Base-by-base conservation (phyloP, 371 early-diverging fungal species). In the Chytridium lagenaria region DNA sequence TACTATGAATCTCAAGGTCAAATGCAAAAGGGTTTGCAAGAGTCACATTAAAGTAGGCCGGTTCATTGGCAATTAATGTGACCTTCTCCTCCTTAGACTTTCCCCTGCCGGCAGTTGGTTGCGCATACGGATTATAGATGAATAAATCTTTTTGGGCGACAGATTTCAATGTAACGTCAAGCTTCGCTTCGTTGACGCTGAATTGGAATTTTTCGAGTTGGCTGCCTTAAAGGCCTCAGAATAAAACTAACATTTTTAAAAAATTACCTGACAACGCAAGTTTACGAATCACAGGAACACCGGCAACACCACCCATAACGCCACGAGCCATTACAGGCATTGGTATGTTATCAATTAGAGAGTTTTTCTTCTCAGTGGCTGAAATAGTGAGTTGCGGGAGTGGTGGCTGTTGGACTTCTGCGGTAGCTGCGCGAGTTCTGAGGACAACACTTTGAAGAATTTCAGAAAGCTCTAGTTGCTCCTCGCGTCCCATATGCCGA, bases 11-110 rank as follows among this genome's bases (percentile, higher is more conserved):
- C 30, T 93, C 93, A 52, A 94, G 76, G 70, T 92, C 92, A 75
- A 94, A 92, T 15, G 89, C 88, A 80, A 92, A 93, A 2, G 92
- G 93, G 75, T 94, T 94, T 1, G 89, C 81, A 34, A 94, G 76
- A 0, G 85, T 85, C 0, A 93, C 87, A 61, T 90, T 89, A 74
- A 92, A 90, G 50, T 90, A 88, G 1, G 88, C 87, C 0, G 86
- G 66, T 70, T 94, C 94, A 65, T 87, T 84, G 28, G 90, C 88
- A 0, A 92, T 88, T 2, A 92, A 73, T 12, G 77, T 34, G 5
- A 70, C 68, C 44, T 33, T 72, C 33, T 61, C 69, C 68, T 36
- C 70, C 30, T 69, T 73, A 50, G 12, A 61, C 51, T 70, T 63
- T 36, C 78, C 72, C 73, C 84, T 80, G 69, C 73, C 76, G 19